Evolutionary conservation across 2,329 filamentous ascomycete species (phyloP).

Genomic region (Fusarium coicis): DNA sequence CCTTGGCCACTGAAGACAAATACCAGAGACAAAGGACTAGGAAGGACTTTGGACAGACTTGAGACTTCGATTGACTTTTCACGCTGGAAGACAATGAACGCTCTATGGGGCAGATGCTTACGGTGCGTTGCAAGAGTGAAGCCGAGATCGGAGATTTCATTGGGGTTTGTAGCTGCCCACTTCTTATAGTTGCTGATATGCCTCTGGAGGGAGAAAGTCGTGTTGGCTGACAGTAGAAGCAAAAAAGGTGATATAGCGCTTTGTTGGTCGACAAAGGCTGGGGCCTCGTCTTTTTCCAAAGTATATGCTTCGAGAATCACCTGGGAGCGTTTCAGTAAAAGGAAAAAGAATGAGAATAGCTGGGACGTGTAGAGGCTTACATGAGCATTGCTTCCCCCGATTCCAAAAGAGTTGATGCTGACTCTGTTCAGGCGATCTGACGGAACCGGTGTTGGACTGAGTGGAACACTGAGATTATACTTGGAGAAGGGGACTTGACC

Average conservation of each 20-base stretch:
- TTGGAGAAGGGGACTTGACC: neutral
- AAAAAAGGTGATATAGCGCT: neutral
- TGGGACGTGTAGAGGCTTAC: neutral
- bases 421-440: neutral
- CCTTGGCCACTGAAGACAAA: constrained; percentile 52
- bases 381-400: constrained; percentile 44
- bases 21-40: rapidly evolving
- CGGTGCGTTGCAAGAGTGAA: constrained; percentile 47
- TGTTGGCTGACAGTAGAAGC: constrained; percentile 36
- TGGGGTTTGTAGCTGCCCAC: constrained; percentile 31
- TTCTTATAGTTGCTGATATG: constrained; percentile 31
- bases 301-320: constrained; percentile 33
- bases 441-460: constrained; percentile 24
- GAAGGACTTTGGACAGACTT: neutral
- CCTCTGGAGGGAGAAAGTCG: neutral
- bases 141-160: constrained; percentile 31
- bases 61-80: constrained; percentile 10
- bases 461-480: constrained; percentile 20
- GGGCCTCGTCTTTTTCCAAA: neutral
- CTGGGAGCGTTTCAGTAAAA: neutral
- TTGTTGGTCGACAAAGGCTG: neutral
- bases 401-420: constrained; percentile 47
- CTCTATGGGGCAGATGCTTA: constrained; percentile 40
- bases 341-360: too few relatives aligned
- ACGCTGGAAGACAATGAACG: neutral